phyloP scores from a whole-genome alignment of 2,329 filamentous ascomycete genomes.

The Microcyclospora tardicrescens region DNA sequence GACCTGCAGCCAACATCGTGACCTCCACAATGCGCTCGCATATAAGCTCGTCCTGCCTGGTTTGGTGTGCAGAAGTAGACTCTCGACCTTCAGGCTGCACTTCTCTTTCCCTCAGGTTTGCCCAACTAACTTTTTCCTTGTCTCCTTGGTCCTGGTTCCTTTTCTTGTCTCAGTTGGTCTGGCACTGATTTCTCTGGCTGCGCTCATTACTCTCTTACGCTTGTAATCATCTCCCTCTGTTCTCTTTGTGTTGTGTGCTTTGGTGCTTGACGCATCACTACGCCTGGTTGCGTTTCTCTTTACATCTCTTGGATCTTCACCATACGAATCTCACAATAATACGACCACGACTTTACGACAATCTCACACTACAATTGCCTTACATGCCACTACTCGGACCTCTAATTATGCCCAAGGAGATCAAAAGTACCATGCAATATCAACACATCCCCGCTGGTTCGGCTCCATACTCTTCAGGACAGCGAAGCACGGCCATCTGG shows the following conservation, averaged over 20 bases:
- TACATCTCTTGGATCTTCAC: not conserved
- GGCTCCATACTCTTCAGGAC: conserved; percentile 19
- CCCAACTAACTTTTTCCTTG: conserved; percentile 14
- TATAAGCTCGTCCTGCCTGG: conserved; percentile 2
- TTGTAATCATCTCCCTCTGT: conserved; percentile 9
- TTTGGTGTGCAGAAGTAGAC: conserved; percentile 2
- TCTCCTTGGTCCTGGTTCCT: conserved; percentile 18
- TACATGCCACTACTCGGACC: conserved; percentile 16
- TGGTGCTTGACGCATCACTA: conserved; percentile 14
- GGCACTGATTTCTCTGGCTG: conserved; percentile 13
- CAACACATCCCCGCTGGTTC: conserved; percentile 14
- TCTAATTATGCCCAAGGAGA: conserved; percentile 34
- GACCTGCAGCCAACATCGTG: conserved; percentile 1
- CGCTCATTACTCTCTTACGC: conserved; percentile 10
- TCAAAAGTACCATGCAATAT: conserved; percentile 11
- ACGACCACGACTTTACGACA: conserved; percentile 4
- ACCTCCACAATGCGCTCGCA: conserved; percentile 1
- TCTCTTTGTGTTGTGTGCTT: conserved; percentile 2
- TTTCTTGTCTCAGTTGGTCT: conserved; percentile 19
- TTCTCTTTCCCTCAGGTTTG: conserved; percentile 6
- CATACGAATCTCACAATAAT: not conserved
- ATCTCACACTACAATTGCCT: conserved; percentile 1
- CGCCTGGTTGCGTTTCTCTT: conserved; percentile 5
- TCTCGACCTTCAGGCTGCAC: conserved; percentile 2
- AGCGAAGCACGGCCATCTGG: conserved; percentile 44